Base-by-base conservation (phyloP, 495 filamentous ascomycete species). In the Hypoxylon cercidicola region DNA sequence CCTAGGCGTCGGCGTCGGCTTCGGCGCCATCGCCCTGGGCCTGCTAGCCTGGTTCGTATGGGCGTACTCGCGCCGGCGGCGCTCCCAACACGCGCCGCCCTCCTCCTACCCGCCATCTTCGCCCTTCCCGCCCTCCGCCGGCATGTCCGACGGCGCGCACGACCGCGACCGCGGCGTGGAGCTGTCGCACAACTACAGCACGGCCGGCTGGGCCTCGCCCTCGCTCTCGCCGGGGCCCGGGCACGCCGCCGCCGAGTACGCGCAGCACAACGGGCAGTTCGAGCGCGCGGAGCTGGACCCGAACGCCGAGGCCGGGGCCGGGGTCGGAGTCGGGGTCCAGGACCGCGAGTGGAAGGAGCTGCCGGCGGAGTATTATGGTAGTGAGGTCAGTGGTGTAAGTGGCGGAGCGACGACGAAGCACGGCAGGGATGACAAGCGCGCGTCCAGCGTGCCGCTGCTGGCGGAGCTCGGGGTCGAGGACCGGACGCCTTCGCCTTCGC, bases 31-130 rank as follows among this genome's bases (percentile, higher is more conserved):
- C 21, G 62, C 47, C 0, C 50, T 55, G 15, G 52, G 52, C 0
- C 45, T 73, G 16, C 30, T 66, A 5, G 68, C 21, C 6, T 71
- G 71, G 71, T 73, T 73, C 54, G 63, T 73, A 44, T 71, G 64
- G 61, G 19, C 45, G 15, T 69, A 71, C 64, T 70, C 65, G 46
- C 62, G 58, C 19, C 59, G 58, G 25, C 60, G 60, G 1, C 51
- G 34, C 40, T 46, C 64, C 5, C 60, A n/a, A 13, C 30, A 21
- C 16, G 12, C 40, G 4, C 25, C 50, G 1, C 49, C 19, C 3
- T 46, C 45, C 35, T 32, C 40, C 8, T 23, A 30, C 7, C 25
- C 25, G 25, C 25, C 25, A 7, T 28, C 25, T 7, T 3, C 25
- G 7, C 3, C 3, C 25, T 28, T 28, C n/a, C n/a, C n/a, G n/a